phyloP scores from a whole-genome alignment of 371 early-diverging fungal genomes.

The Mucor ambiguus region DNA sequence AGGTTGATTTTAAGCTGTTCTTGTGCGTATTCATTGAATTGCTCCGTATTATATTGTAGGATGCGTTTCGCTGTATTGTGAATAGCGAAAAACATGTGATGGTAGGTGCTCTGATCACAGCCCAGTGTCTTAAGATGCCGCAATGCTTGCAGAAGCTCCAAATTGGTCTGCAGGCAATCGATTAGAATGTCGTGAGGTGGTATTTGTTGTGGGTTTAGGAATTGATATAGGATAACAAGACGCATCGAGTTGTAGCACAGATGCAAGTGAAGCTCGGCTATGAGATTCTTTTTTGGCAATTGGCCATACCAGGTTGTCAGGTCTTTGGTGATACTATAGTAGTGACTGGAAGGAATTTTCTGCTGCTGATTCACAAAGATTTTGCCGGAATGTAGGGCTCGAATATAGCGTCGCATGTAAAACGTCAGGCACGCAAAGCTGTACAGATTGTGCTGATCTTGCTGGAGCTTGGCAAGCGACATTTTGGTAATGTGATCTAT shows the following conservation, averaged over 20 bases:
- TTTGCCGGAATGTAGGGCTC: constrained; percentile 27
- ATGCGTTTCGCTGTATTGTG: constrained; percentile 44
- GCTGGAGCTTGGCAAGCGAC: neutral
- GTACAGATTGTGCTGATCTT: constrained; percentile 12
- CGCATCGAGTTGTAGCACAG: constrained; percentile 50
- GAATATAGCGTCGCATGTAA: constrained; percentile 48
- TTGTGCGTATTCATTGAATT: constrained; percentile 18
- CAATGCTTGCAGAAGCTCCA: constrained; percentile 35
- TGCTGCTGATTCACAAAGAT: constrained; percentile 18
- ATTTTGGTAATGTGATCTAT: neutral
- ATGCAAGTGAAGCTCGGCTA: constrained; percentile 36
- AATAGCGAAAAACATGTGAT: constrained; percentile 54
- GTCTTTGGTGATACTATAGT: constrained; percentile 33
- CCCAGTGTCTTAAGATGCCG: constrained; percentile 34
- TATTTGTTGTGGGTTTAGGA: constrained; percentile 23
- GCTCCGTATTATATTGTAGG: constrained; percentile 14
- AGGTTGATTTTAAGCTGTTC: constrained; percentile 43
- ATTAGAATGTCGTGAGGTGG: constrained; percentile 35
- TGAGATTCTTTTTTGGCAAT: constrained; percentile 9
- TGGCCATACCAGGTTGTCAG: constrained; percentile 33
- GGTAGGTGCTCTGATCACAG: constrained; percentile 56
- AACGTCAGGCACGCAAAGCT: constrained; percentile 34
- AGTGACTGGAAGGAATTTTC: constrained; percentile 28
- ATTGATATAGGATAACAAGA: constrained; percentile 44
- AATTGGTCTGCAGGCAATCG: constrained; percentile 41